Evolutionary conservation across 108 stramenopile genomes (phyloP), one percentile per base, ranked within the genome.

Genomic region (Cyclostephanos invisitatus): DNA sequence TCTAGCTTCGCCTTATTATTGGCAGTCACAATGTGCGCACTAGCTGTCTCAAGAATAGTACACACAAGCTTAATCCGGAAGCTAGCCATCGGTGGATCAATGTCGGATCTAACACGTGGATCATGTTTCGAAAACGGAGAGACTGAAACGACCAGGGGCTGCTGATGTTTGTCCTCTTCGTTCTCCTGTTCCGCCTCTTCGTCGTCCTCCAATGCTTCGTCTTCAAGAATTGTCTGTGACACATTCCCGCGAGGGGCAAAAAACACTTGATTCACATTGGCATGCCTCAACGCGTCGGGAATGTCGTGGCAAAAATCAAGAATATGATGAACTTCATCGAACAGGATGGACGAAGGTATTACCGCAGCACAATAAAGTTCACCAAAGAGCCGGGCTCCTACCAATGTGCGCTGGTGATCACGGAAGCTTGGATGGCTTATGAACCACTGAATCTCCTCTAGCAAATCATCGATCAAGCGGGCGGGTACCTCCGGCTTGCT

Each of bases 281-380:
- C 87, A 62, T 86, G 83, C 61, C 88, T 63, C 42, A 91, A 49
- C n/a, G 86, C 82, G 42, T 76, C 72, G 9, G 96, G 91, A 49
- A 97, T 96, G 66, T 93, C 91, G 70, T 98, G 98, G 36, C 95
- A 94, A 73, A 87, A 84, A 67, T 96, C 87, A 49, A 98, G 63
- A 36, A 98, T 83, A 36, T 86, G 77, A 76, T 96, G 89, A 50
- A 97, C 78, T 58, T 89, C 80, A 25, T 88, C 87, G 62, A 98
- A 84, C 18, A 97, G 69, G 7, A 89, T 50, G 48, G 86, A 78
- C 15, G 86, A 83, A 3, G 94, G 78, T 44, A 96, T 82, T 17
- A 95, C 73, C 9, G 81, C 82, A 54, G 81, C 74, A 56, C 84
- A 86, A 72, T 87, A 94, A 46, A 97, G 68, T 62, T 97, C 96